phyloP scores from a whole-genome alignment of 2,329 filamentous ascomycete genomes.

The Xylariaceae sp. region DNA sequence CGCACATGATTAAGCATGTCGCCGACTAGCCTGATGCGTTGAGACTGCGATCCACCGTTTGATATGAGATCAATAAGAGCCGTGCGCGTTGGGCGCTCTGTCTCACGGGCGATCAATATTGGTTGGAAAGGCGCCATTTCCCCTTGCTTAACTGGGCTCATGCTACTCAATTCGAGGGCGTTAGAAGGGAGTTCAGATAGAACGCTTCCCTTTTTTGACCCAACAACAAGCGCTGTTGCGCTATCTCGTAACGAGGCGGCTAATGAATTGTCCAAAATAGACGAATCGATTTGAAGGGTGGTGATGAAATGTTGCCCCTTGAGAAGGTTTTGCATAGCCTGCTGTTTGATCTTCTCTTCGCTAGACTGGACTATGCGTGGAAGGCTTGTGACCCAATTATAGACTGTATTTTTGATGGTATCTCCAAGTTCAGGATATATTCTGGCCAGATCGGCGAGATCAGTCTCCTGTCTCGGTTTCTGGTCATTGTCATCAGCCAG shows the following conservation, averaged over 20 bases:
- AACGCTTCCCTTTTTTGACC: slow-evolving; percentile 42
- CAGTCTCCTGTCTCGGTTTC: slow-evolving; percentile 51
- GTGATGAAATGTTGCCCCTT: slow-evolving; percentile 73
- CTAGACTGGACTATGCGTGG: slow-evolving; percentile 83
- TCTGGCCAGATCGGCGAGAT: slow-evolving; percentile 66
- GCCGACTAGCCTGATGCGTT: slow-evolving; percentile 65
- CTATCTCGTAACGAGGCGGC: slow-evolving; percentile 77
- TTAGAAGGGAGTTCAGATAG: slow-evolving; percentile 44
- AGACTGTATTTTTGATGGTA: slow-evolving; percentile 72
- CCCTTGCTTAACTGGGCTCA: slow-evolving; percentile 36
- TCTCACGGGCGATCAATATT: slow-evolving; percentile 68
- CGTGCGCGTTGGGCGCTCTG: slow-evolving; percentile 66
- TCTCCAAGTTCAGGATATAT: slow-evolving; percentile 69
- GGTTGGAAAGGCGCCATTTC: slow-evolving; percentile 58
- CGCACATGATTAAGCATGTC: slow-evolving; percentile 71
- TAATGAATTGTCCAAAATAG: slow-evolving; percentile 71
- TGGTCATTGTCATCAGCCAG: slow-evolving; percentile 62
- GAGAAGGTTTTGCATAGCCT: slow-evolving; percentile 77
- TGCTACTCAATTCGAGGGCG: slow-evolving; percentile 39
- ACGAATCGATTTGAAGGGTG: slow-evolving; percentile 67
- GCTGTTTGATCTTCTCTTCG: slow-evolving; percentile 79
- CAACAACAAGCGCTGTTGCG: slow-evolving; percentile 56
- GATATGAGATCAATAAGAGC: slow-evolving; percentile 65
- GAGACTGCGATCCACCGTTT: slow-evolving; percentile 62
- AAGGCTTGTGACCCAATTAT: slow-evolving; percentile 82